Evolutionary conservation across 495 filamentous ascomycete genomes (phyloP), one percentile per base, ranked within the genome.

Genomic region (Podospora conica): DNA sequence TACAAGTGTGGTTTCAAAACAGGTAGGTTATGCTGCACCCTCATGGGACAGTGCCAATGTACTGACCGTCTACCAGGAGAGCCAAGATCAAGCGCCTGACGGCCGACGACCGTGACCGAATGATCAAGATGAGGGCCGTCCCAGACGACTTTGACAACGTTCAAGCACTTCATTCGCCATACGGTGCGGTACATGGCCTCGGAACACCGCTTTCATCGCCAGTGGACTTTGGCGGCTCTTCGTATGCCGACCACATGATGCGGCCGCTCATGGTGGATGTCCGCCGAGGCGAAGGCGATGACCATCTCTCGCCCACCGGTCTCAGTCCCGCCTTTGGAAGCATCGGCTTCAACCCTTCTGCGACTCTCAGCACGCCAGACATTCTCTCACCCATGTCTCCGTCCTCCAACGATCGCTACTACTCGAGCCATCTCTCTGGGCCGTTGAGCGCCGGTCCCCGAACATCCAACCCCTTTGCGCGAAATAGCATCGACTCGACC

Each of bases 1-100:
- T 98, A 9, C 94, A 98, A 80, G 94, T 98, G 65, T 98, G 94
- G 94, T 98, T 98, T 77, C 94, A 98, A 78, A 98, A 98, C 78
- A 87, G 94, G 94, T 96, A 83, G 69, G 84, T 75, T 61, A 56
- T 33, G 20, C 9, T 28, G 21, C 53, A 5, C 22, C 25, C 33
- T n/a, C n/a, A 31, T 20, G 21, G 11, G 54, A 57, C 57, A 22
- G 33, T 3, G 9, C 66, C 21, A 67, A 61, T 48, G 64, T 72
- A 58, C 66, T 70, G 66, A 62, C 40, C 58, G 66, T 58, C 72
- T 81, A 70, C 63, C 67, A 98, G 94, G 79, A 82, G 94, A 75
- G 94, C 94, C 23, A 98, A 98, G 78, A 87, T 97, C 74, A 98
- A 97, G 85, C 88, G 94, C 65, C 81, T 98, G 67, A 96, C 90